Evolutionary conservation across 2,329 filamentous ascomycete genomes (phyloP), one percentile per base, ranked within the genome.

Genomic region (Exophiala viscosa): DNA sequence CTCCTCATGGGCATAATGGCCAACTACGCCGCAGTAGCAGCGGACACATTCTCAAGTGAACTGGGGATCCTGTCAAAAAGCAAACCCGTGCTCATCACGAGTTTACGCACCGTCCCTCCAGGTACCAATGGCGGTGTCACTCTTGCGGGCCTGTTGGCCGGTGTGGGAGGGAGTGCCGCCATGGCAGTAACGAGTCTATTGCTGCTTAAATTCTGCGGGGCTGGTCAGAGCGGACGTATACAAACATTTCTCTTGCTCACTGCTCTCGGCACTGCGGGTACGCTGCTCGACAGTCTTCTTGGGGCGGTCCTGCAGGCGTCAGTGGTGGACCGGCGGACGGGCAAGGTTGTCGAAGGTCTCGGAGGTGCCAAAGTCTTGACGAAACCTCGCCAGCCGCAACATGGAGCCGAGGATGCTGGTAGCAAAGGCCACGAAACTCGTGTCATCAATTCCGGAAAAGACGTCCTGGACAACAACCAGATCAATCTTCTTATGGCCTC

Each of bases 71-170:
- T 99, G 10, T 87, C 91, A 5, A 82, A 78, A 54, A 79, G 79
- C 18, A 75, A 82, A 40, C 93, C 93, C 7, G 84, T 91, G 33
- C 81, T 99, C 34, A 92, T 99, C 66, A 96, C 90, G 3, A 91
- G 88, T 11, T 83, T 80, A 13, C 85, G 87, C 54, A 80, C 82
- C 59, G 93, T 97, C 0, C 91, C 93, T 0, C 86, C 82, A 1
- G 93, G 93, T 45, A 97, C 93, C 38, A 99, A 99, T 66, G 93
- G 93, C 31, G 93, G 92, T 13, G 88, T 99, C 7, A 95, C 90
- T 0, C 62, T 83, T 0, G 75, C 82, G 41, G 93, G 93, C 0
- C 74, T 96, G 0, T 72, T 76, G 0, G 88, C 90, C 1, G 91
- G 90, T 1, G 68, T 88, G 15, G 67, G 88, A 1, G 91, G 91